Percentiles rank a stretch among this genome's conserved stretches.
phyloP scores from a whole-genome alignment of 1,284 basidiomycete species.

The Neotropicomus parvogracilis region DNA sequence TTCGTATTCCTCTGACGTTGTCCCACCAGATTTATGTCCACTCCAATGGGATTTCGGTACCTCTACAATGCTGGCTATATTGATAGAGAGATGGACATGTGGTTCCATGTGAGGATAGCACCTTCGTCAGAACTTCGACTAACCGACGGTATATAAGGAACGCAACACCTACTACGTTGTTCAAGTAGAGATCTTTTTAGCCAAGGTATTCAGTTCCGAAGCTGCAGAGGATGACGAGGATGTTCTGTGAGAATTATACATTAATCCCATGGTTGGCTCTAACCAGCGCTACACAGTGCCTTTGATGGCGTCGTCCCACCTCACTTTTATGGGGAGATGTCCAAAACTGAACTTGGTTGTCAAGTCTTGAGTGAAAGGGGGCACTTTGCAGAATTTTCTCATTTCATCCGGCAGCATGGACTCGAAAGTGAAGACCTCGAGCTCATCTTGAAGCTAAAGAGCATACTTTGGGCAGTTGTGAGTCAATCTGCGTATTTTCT shows the following conservation, averaged over 20 bases:
- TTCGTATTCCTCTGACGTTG: slow-evolving; percentile 6
- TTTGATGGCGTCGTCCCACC: slow-evolving; percentile 88
- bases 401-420: slow-evolving; percentile 86
- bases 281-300: slow-evolving; percentile 39
- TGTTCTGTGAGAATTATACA: slow-evolving; percentile 43
- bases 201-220: slow-evolving; percentile 66
- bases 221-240: slow-evolving; percentile 64
- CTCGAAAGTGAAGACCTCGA: slow-evolving; percentile 81
- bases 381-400: slow-evolving; percentile 88
- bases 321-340: slow-evolving; percentile 97
- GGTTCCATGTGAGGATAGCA: slow-evolving; percentile 77
- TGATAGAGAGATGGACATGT: slow-evolving; percentile 90
- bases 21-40: slow-evolving; percentile 83
- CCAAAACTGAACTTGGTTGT: slow-evolving; percentile 93
- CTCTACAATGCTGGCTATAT: slow-evolving; percentile 91
- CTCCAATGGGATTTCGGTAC: slow-evolving; percentile 88
- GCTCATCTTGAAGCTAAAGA: slow-evolving; percentile 87
- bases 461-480: slow-evolving; percentile 94
- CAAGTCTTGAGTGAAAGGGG: slow-evolving; percentile 86
- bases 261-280: background rate
- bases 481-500: slow-evolving; percentile 31
- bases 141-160: slow-evolving; percentile 48
- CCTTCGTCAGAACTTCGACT: slow-evolving; percentile 5
- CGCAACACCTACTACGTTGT: slow-evolving; percentile 86
- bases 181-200: slow-evolving; percentile 82